Evolutionary conservation across 805 yeast species (phyloP).

Genomic region (Teunomyces stri): DNA sequence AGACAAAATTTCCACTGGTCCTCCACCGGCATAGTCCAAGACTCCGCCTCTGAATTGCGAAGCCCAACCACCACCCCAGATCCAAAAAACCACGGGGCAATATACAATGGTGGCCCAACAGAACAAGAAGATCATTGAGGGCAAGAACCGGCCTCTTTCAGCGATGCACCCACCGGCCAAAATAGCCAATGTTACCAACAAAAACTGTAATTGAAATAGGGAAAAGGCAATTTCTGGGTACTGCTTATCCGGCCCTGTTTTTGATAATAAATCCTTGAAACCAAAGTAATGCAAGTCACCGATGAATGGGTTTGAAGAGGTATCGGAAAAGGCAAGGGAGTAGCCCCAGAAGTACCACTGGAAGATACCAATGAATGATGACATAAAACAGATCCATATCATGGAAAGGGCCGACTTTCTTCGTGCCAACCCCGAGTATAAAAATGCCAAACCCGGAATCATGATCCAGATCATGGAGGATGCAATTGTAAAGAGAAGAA

Average conservation of each 20-base stretch:
- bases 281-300: slow-evolving; percentile 87
- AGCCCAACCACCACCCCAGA: slow-evolving; percentile 98
- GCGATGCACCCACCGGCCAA: slow-evolving; percentile 84
- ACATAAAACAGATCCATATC: slow-evolving; percentile 76
- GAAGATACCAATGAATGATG: slow-evolving; percentile 69
- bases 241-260: slow-evolving; percentile 27
- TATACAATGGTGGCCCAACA: slow-evolving; percentile 90
- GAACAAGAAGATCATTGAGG: slow-evolving; percentile 78
- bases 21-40: slow-evolving; percentile 96
- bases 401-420: slow-evolving; percentile 85
- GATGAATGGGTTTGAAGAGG: slow-evolving; percentile 79
- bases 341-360: slow-evolving; percentile 99
- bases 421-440: slow-evolving; percentile 88
- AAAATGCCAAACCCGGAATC: slow-evolving; percentile 93
- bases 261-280: slow-evolving; percentile 59
- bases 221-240: slow-evolving; percentile 88
- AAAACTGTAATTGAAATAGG: slow-evolving; percentile 84
- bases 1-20: slow-evolving; percentile 90
- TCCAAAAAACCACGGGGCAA: slow-evolving; percentile 94
- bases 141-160: slow-evolving; percentile 87
- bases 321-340: slow-evolving; percentile 79
- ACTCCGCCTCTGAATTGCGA: slow-evolving; percentile 74
- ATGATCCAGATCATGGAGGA: slow-evolving; percentile 78
- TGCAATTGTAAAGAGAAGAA: slow-evolving; percentile 52
- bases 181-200: slow-evolving; percentile 89